These are phyloP conservation scores for Ophiostoma perfectum DNA, from an alignment of 2,329 filamentous ascomycete genomes.

Conservation along the genomic window DNA sequence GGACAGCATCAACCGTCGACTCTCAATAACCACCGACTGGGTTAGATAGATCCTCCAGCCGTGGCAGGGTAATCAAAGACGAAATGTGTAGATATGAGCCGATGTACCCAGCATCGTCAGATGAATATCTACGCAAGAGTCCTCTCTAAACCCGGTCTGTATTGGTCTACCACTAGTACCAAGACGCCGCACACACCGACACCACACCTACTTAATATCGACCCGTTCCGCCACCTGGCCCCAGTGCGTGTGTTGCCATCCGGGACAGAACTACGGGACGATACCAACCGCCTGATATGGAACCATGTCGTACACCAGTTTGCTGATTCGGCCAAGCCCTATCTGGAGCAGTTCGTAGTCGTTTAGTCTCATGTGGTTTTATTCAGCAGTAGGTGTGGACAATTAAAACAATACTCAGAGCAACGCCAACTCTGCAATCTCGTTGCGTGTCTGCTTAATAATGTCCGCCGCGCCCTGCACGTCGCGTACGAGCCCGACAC, in stretches of 20 bases:
- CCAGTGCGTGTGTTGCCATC: neutral
- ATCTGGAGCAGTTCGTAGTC: neutral
- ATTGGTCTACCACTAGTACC: neutral
- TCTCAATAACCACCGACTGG: too few species aligned
- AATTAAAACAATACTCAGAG: neutral
- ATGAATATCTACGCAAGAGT: too few species aligned
- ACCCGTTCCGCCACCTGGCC: neutral
- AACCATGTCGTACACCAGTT: neutral
- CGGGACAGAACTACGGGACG: neutral
- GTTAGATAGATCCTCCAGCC: too few species aligned
- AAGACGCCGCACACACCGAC: neutral
- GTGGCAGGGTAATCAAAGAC: too few species aligned
- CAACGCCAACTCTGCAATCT: constrained; percentile 13
- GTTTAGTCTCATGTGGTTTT: neutral
- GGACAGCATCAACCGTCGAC: too few species aligned
- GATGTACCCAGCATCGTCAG: too few species aligned
- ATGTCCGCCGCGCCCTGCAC: constrained; percentile 20
- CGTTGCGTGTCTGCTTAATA: constrained; percentile 11
- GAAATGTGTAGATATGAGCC: too few species aligned
- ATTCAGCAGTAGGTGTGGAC: neutral
- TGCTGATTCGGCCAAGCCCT: neutral
- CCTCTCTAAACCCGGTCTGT: too few species aligned
- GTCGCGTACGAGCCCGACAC: constrained; percentile 24
- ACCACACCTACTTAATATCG: neutral
- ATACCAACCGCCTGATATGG: neutral